phyloP scores from a whole-genome alignment of 176 grass and related monocot species.

The Lolium perenne region DNA sequence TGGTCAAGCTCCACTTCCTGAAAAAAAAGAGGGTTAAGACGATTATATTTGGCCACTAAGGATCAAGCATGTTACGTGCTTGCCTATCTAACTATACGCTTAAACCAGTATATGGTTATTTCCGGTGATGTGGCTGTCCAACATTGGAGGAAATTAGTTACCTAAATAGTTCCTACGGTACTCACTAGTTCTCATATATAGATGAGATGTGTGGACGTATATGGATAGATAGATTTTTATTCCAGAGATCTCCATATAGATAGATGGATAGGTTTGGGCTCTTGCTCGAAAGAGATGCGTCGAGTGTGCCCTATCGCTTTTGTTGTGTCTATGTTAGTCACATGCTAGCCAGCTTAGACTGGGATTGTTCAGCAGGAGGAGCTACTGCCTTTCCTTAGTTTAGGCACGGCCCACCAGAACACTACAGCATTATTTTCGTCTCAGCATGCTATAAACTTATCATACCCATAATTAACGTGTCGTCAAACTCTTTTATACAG shows the following conservation, averaged over 20 bases:
- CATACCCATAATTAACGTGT: neutral
- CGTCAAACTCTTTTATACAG: too few relatives aligned
- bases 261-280: neutral
- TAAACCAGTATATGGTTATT: neutral
- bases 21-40: neutral
- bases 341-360: slow-evolving; percentile 23
- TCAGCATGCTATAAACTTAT: neutral
- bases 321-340: slow-evolving; percentile 27
- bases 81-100: neutral
- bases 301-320: neutral
- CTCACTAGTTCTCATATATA: neutral
- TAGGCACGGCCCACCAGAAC: neutral
- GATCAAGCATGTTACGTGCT: neutral
- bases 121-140: neutral
- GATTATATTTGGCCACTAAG: neutral
- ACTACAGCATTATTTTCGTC: neutral
- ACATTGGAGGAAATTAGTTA: neutral
- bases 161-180: neutral
- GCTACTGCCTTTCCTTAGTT: neutral
- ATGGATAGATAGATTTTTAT: neutral
- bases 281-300: neutral
- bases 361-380: slow-evolving; percentile 7
- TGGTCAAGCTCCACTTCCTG: neutral
- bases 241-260: neutral
- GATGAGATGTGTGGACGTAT: neutral